These are phyloP conservation scores for Myrmaecium sp. DNA, from an alignment of 2,329 filamentous ascomycete genomes.

Conservation along the genomic window DNA sequence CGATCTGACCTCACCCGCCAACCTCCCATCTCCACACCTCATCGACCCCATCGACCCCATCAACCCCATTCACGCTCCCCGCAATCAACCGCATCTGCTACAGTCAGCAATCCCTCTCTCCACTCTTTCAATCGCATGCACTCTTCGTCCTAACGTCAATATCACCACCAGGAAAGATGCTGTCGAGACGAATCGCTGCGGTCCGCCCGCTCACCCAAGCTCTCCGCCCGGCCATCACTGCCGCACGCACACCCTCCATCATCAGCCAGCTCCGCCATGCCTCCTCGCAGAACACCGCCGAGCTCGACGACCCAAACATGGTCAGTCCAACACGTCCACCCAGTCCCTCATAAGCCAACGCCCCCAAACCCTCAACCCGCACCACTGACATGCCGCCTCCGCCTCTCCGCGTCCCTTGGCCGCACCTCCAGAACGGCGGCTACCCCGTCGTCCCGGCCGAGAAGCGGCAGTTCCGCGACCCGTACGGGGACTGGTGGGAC, in stretches of 20 bases:
- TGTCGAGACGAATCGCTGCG: conserved; percentile 23
- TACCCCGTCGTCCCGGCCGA: conserved; percentile 63
- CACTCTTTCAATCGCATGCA: conserved; percentile 7
- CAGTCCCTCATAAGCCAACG: no score
- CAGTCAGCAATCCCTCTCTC: conserved; percentile 12
- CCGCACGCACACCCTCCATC: conserved; percentile 15
- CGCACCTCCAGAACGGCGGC: conserved; percentile 50
- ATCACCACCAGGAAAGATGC: conserved; percentile 20
- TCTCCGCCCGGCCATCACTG: conserved; percentile 16
- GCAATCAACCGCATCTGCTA: conserved; percentile 9
- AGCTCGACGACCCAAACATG: conserved; percentile 50
- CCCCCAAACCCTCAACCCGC: conserved; percentile 6
- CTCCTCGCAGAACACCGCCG: conserved; percentile 21
- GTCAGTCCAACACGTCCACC: conserved; percentile 37
- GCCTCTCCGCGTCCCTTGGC: conserved; percentile 1
- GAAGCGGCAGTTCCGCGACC: conserved; percentile 87
- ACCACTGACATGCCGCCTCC: no score
- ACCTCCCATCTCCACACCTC: not conserved
- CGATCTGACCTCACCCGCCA: conserved; percentile 6
- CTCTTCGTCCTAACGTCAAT: conserved; percentile 27
- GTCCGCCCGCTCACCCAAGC: conserved; percentile 23
- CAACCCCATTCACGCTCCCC: no score
- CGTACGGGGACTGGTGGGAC: conserved; percentile 90
- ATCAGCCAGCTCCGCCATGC: conserved; percentile 19
- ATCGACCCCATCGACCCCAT: conserved; percentile 9